Percentiles rank a stretch among this genome's conserved stretches.
Evolutionary conservation across 345 rosid species (phyloP).

Genomic region (Iberis pinnata): DNA sequence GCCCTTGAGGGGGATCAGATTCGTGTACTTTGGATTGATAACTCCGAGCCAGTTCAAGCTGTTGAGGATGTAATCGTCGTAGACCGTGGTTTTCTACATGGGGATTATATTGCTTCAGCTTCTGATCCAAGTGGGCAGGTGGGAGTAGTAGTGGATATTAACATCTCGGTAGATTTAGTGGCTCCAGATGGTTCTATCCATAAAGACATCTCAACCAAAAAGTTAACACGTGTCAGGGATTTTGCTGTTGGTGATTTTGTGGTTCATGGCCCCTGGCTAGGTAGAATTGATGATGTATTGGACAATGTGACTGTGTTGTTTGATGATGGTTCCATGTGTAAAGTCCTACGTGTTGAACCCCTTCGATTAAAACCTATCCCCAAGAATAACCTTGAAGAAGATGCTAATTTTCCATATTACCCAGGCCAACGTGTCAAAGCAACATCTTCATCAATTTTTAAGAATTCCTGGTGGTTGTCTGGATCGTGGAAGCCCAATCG

Average conservation of each 20-base stretch:
- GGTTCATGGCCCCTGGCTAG: slow-evolving; percentile 88
- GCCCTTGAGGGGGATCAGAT: slow-evolving; percentile 65
- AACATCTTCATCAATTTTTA: slow-evolving; percentile 72
- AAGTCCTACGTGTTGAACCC: slow-evolving; percentile 81
- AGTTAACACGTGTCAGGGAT: slow-evolving; percentile 82
- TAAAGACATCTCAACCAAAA: slow-evolving; percentile 57
- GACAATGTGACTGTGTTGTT: slow-evolving; percentile 90
- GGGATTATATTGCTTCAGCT: slow-evolving; percentile 84
- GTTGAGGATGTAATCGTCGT: slow-evolving; percentile 50
- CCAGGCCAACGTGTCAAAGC: slow-evolving; percentile 97
- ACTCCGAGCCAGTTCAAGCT: slow-evolving; percentile 61
- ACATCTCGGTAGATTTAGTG: slow-evolving; percentile 63
- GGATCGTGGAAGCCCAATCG: slow-evolving; percentile 87
- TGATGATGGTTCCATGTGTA: slow-evolving; percentile 94
- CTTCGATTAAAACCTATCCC: slow-evolving; percentile 61
- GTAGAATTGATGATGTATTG: slow-evolving; percentile 82
- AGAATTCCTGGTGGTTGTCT: slow-evolving; percentile 71
- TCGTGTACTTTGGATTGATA: slow-evolving; percentile 85
- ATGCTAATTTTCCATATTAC: slow-evolving; percentile 69
- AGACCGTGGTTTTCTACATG: slow-evolving; percentile 88
- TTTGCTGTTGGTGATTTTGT: slow-evolving; percentile 83
- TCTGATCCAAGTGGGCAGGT: slow-evolving; percentile 81
- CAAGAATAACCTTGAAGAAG: slow-evolving; percentile 73
- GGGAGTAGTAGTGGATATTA: slow-evolving; percentile 76
- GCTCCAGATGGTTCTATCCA: slow-evolving; percentile 58